A percentile compares a stretch with the other conserved stretches of the same genome.
Evolutionary conservation across 495 filamentous ascomycete species (phyloP).

Genomic region (Aspergillus taichungensis): DNA sequence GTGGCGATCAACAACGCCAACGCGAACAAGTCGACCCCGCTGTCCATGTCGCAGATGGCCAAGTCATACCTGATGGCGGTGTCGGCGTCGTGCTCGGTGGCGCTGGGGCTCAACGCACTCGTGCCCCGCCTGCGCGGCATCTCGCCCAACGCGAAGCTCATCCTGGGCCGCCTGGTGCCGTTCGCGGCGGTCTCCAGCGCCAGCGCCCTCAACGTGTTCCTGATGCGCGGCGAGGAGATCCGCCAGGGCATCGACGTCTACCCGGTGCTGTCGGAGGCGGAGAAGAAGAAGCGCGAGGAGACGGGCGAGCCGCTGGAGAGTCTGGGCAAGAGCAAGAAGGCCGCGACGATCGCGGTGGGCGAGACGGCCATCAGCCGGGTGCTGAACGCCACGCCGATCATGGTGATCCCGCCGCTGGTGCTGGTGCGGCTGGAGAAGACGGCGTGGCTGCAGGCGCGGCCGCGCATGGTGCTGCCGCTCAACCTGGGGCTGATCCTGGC

Average conservation of each 20-base stretch:
- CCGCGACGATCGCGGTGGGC: constrained; percentile 77
- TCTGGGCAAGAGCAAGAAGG: constrained; percentile 77
- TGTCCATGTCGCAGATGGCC: constrained; percentile 68
- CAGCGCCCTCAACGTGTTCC: constrained; percentile 85
- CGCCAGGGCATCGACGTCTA: constrained; percentile 90
- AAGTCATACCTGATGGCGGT: constrained; percentile 91
- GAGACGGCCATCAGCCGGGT: constrained; percentile 88
- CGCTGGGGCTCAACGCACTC: constrained; percentile 80
- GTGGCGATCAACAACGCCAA: constrained; percentile 96
- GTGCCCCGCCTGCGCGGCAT: constrained; percentile 77
- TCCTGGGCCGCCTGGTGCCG: constrained; percentile 77
- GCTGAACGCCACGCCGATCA: constrained; percentile 89
- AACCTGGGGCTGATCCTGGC: constrained; percentile 76
- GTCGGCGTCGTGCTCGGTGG: constrained; percentile 83
- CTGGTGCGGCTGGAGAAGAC: constrained; percentile 57
- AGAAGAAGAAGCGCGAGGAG: constrained; percentile 42
- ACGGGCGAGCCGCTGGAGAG: constrained; percentile 51
- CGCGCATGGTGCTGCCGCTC: constrained; percentile 62
- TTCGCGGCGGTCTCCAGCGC: constrained; percentile 92
- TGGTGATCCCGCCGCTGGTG: constrained; percentile 84
- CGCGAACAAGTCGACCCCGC: constrained; percentile 88
- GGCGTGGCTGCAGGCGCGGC: constrained; percentile 62
- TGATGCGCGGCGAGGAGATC: constrained; percentile 97
- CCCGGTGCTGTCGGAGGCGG: constrained; percentile 47
- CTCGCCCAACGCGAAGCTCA: constrained; percentile 60